Evolutionary conservation across 805 yeast genomes (phyloP).

Genomic region (Yarrowia alimentaria): DNA sequence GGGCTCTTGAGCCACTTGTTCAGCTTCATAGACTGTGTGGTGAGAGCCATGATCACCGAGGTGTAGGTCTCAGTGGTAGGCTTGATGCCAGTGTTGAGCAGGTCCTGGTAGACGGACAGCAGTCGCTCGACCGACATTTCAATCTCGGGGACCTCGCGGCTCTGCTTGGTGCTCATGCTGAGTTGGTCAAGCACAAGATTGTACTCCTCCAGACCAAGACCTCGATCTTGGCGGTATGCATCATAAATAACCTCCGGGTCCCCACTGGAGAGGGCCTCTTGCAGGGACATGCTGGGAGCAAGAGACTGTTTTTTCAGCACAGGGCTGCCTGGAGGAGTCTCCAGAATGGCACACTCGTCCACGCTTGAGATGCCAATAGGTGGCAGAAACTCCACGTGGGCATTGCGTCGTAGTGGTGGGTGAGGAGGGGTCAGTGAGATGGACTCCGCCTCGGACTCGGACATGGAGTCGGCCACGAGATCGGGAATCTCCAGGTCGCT

Average conservation of each 20-base stretch:
- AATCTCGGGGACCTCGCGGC: not conserved
- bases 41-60: slow-evolving; percentile 2
- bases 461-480: slow-evolving; percentile 1
- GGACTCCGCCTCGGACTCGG: not conserved
- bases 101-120: slow-evolving; percentile 11
- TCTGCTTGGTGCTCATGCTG: too few species aligned
- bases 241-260: too few species aligned
- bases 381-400: slow-evolving; percentile 16
- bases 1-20: slow-evolving; percentile 21
- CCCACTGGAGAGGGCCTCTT: too few species aligned
- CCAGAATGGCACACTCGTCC: slow-evolving; percentile 23
- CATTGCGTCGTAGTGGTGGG: slow-evolving; percentile 3
- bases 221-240: too few species aligned
- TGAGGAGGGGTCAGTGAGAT: not conserved
- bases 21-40: slow-evolving; percentile 20
- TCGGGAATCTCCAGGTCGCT: slow-evolving; percentile 7
- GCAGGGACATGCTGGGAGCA: too few species aligned
- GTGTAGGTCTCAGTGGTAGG: slow-evolving; percentile 13
- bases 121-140: not conserved
- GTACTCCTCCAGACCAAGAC: slow-evolving; percentile 12
- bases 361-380: slow-evolving; percentile 21
- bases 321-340: slow-evolving; percentile 28
- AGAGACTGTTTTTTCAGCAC: too few species aligned
- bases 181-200: too few species aligned
- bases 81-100: slow-evolving; percentile 4